These are phyloP conservation scores for Cryptosporidium ubiquitum DNA, from an alignment of 169 alveolate genomes.

Conservation along the genomic window DNA sequence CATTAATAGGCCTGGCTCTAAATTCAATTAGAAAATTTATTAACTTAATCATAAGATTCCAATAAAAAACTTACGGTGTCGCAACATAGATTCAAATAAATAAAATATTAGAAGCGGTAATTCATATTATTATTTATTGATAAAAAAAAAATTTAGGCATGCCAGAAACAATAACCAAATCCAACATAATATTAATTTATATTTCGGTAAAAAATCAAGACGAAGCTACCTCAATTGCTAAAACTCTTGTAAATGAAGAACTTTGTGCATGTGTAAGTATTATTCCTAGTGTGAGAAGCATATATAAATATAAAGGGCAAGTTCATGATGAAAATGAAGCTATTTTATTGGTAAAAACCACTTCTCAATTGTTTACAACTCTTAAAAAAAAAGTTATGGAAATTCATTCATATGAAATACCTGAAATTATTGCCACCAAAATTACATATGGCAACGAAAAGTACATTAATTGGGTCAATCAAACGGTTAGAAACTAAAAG, in stretches of 20 bases:
- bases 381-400: constrained; percentile 1
- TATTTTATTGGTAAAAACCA: constrained; percentile 35
- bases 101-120: background rate
- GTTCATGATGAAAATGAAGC: constrained; percentile 15
- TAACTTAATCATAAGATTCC: background rate
- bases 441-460: constrained; percentile 21
- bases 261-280: constrained; percentile 70
- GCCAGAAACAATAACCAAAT: background rate
- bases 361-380: background rate
- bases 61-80: constrained; percentile 64
- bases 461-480: constrained; percentile 29
- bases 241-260: constrained; percentile 24
- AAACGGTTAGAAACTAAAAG: constrained; percentile 9
- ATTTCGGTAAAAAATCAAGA: constrained; percentile 13
- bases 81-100: constrained; percentile 20
- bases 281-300: constrained; percentile 46
- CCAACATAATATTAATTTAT: constrained; percentile 6
- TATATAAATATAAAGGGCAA: constrained; percentile 31
- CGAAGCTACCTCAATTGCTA: constrained; percentile 39
- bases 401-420: constrained; percentile 56
- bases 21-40: constrained; percentile 69
- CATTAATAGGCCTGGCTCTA: constrained; percentile 95
- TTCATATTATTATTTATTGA: background rate
- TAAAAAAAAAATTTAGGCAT: background rate
- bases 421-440: constrained; percentile 56